Base-by-base conservation (phyloP, 2,329 filamentous ascomycete species). In the Colletotrichum melonis region DNA sequence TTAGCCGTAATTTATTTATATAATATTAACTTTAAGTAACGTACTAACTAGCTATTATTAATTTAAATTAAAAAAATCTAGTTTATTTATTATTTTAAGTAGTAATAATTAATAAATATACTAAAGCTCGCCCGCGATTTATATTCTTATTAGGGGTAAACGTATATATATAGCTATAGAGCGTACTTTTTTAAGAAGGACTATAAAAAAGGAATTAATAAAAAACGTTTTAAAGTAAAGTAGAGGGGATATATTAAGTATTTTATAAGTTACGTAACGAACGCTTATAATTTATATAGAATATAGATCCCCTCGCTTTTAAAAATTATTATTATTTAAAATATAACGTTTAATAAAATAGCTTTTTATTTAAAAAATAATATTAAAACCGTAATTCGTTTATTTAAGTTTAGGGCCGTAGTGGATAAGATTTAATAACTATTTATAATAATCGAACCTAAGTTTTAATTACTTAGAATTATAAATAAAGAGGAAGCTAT, bases 331-430 rank as follows among this genome's bases (percentile, higher is more conserved):
- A 58, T 58, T 35, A 35, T 22, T 24, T 35, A 35, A 12, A 58
- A 58, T 3, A 1, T 58, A 5, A 58, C 3, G 3, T 58, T 58
- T 58, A 35, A 58, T 22, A 35, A 58, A 1, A 35, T 1, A 2
- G 1, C 3, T 2, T 58, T 35, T 5, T 58, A 58, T 12, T 6
- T 7, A 35, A 35, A 58, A 3, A 2, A 58, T 4, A 4, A 58
- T 24, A 7, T 22, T 24, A 35, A 35, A 14, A 1, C 3, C 0
- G 3, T 32, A 35, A 4, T 58, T 2, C 2, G 2, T 14, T 0
- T 2, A n/a, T 6, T 12, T 22, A 5, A 12, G 6, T 5, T 4
- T 3, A 32, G 3, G 3, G 2, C 1, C 1, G 3, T 24, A 32
- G 2, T 14, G 8, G 6, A 32, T 30, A 22, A 35, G 3, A 58